Base-by-base conservation (phyloP, 495 filamentous ascomycete genomes). In the Friedmanniomyces simplex region DNA sequence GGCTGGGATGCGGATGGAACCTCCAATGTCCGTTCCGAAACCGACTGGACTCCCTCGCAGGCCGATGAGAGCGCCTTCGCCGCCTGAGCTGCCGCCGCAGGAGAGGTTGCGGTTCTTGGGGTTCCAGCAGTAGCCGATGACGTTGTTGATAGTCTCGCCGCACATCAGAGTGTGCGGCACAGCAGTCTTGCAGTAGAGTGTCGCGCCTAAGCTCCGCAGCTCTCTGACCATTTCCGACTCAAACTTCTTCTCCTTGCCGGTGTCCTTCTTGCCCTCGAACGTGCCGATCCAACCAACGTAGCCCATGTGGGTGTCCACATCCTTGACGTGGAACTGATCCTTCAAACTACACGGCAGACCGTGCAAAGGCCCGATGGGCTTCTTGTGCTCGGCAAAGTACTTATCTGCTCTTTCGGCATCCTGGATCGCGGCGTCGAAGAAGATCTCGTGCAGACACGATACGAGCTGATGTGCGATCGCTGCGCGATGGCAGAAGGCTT, bases 261-360 rank as follows among this genome's bases (percentile, higher is more conserved):
- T 68, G 2, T 57, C 64, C 30, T 58, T 68, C 50, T 68, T 63
- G 34, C 69, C 71, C 48, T 72, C 59, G 48, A 73, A 73, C 7
- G 68, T 72, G 22, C 67, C 70, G 26, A 72, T 69, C 71, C 71
- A 73, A 32, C 69, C 69, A 2, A 71, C 63, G 46, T 71, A 72
- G 16, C 82, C 83, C 77, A 87, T 83, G 0, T 77, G 82, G 0
- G 80, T 85, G 52, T 87, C 83, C 0, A 81, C 73, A 0, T 75
- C 79, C 54, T 78, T 79, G 52, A 87, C 75, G 53, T 86, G 83
- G 66, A 86, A 86, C 63, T 86, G 83, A 59, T 87, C 84, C 67
- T 86, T 87, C 13, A 87, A 66, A 52, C 80, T 84, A 16, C 87
- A 59, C 0, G 84, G 84, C 1, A 87, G 70, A 22, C 83, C 84